Percentiles rank a stretch among this genome's conserved stretches.
Conservation (phyloP, 495 filamentous ascomycete genomes). For the Paragyromitra xinjiangensis region DNA sequence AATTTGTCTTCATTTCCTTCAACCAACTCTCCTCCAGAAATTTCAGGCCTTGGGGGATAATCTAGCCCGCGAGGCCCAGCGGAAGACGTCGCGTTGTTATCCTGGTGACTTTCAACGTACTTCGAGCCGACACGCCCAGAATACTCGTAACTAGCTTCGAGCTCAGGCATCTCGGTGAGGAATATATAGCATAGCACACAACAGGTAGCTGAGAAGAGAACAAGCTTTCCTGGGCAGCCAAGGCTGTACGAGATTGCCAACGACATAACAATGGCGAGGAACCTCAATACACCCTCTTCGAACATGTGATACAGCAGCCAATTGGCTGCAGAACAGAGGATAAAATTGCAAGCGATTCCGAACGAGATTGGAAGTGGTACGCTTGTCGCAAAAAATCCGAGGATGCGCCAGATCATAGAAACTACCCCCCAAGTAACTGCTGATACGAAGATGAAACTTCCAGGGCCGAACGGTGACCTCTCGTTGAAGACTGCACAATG, state of each 20-base stretch:
- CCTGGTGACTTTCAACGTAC: background rate
- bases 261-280: background rate
- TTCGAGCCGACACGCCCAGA: no score
- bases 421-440: background rate
- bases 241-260: background rate
- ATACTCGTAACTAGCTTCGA: background rate
- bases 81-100: no score
- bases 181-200: background rate
- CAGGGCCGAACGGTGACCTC: background rate
- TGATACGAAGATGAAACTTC: constrained; percentile 7
- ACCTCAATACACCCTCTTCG: background rate
- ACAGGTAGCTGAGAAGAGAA: background rate
- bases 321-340: background rate
- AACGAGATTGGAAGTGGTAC: background rate
- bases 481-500: background rate
- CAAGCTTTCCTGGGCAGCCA: background rate
- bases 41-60: background rate
- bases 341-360: background rate
- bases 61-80: background rate
- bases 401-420: background rate
- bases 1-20: background rate
- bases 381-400: background rate
- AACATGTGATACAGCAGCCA: background rate
- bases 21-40: background rate
- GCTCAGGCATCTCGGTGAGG: background rate